These are phyloP conservation scores for Xylariaceae sp. DNA, from an alignment of 2,329 filamentous ascomycete species.

Conservation along the genomic window DNA sequence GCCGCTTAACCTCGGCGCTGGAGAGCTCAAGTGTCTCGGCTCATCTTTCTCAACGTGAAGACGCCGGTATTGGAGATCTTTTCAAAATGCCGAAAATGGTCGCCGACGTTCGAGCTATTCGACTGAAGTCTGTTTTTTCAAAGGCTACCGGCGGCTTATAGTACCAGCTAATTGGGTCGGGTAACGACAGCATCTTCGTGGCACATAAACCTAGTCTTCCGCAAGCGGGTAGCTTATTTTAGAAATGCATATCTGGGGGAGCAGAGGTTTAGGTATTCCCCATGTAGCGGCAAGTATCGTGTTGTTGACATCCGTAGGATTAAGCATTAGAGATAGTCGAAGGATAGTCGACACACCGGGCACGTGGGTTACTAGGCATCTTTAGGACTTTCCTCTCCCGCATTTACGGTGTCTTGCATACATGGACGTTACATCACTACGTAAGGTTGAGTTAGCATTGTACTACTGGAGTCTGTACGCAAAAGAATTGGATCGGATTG, in stretches of 20 bases:
- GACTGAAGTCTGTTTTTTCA: conserved; percentile 16
- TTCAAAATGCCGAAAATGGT: conserved; percentile 9
- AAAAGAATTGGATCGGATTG: background rate
- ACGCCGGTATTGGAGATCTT: conserved; percentile 7
- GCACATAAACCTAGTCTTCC: conserved; percentile 12
- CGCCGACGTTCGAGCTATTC: conserved; percentile 5
- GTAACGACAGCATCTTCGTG: conserved; percentile 18
- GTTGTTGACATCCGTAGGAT: conserved; percentile 10
- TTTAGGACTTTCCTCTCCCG: background rate
- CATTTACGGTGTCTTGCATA: background rate
- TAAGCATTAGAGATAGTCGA: background rate
- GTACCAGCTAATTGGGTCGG: conserved; percentile 14
- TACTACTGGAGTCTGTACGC: background rate
- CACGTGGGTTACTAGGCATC: conserved; percentile 8
- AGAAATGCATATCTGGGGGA: conserved; percentile 10
- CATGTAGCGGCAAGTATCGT: conserved; percentile 19
- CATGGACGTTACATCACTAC: background rate
- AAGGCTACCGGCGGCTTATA: conserved; percentile 23
- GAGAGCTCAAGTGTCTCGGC: conserved; percentile 15
- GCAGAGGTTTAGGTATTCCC: conserved; percentile 15
- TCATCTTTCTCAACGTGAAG: conserved; percentile 13
- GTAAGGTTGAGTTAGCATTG: background rate
- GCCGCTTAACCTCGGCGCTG: conserved; percentile 11
- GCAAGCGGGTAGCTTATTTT: conserved; percentile 8
- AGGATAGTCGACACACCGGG: conserved; percentile 10